Conservation (phyloP, 805 yeast genomes). For the Clavispora santaluciae region DNA sequence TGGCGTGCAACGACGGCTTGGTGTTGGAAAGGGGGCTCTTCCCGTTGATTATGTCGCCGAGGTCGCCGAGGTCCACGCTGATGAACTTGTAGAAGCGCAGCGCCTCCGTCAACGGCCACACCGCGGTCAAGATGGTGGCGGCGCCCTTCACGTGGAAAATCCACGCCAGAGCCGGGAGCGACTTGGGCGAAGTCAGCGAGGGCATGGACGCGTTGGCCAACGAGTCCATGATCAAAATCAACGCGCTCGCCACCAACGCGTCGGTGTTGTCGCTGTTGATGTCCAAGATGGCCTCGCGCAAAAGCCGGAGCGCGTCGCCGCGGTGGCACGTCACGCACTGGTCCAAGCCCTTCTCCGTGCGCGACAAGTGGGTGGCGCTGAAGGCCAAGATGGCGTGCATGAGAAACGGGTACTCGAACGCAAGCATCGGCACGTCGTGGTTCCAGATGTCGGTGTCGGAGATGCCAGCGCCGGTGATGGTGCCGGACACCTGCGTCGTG, state of each 20-base stretch:
- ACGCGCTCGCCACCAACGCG: constrained; percentile 88
- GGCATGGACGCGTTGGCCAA: constrained; percentile 83
- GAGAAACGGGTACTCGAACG: constrained; percentile 81
- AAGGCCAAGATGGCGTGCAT: constrained; percentile 92
- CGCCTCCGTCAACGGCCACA: constrained; percentile 72
- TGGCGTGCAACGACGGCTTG: constrained; percentile 39
- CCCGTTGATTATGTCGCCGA: constrained; percentile 64
- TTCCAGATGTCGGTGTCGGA: constrained; percentile 85
- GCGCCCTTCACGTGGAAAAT: constrained; percentile 96
- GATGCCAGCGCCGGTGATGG: constrained; percentile 88
- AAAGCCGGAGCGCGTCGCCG: constrained; percentile 74
- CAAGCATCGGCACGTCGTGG: constrained; percentile 79
- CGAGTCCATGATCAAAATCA: constrained; percentile 87
- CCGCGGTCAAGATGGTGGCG: constrained; percentile 90
- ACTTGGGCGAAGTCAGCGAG: constrained; percentile 40
- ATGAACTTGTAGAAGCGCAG: constrained; percentile 46
- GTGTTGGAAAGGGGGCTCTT: constrained; percentile 22
- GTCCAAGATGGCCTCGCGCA: constrained; percentile 81
- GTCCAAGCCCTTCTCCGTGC: constrained; percentile 71
- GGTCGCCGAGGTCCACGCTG: constrained; percentile 84
- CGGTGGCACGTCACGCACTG: constrained; percentile 81
- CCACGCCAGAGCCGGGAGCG: constrained; percentile 93
- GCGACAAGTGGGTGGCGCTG: constrained; percentile 84
- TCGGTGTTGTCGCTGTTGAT: constrained; percentile 84
- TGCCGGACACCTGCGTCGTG: constrained; percentile 75